These are phyloP conservation scores for Botrytis fragariae DNA, from an alignment of 2,329 filamentous ascomycete genomes.

Conservation along the genomic window DNA sequence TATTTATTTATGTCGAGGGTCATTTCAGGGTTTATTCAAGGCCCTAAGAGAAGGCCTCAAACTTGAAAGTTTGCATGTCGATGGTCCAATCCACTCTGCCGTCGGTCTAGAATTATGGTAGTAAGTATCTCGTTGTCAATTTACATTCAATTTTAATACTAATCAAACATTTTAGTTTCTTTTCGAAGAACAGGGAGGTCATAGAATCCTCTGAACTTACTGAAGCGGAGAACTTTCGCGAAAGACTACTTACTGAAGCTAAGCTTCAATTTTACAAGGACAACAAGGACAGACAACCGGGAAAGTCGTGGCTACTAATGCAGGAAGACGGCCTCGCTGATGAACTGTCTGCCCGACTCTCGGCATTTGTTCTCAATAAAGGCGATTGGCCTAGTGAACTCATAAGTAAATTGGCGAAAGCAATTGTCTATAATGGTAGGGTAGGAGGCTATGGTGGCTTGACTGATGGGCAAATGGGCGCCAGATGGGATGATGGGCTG, in stretches of 20 bases:
- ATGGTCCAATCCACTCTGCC: neutral
- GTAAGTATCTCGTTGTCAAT: neutral
- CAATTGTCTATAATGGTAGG: neutral
- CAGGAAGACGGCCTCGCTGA: neutral
- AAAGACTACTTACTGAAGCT: neutral
- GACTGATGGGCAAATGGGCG: neutral
- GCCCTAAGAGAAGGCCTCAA: neutral
- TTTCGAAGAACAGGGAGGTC: neutral
- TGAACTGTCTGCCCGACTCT: neutral
- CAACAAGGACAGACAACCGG: accelerated
- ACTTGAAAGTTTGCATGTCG: neutral
- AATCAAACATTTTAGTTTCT: neutral
- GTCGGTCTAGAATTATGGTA: neutral
- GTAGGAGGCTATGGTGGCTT: neutral
- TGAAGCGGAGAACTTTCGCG: neutral
- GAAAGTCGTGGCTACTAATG: neutral
- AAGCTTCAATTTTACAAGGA: neutral
- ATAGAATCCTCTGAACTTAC: neutral
- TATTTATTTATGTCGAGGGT: neutral
- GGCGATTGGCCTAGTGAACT: neutral
- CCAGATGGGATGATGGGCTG: neutral
- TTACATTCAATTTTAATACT: neutral
- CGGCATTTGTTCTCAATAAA: neutral
- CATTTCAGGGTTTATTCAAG: neutral
- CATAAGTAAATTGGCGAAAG: neutral